Percentiles rank a stretch among this genome's conserved stretches.
These are phyloP conservation scores for Drechslerella coelobrocha DNA, from an alignment of 2,329 filamentous ascomycete genomes.

Conservation along the genomic window DNA sequence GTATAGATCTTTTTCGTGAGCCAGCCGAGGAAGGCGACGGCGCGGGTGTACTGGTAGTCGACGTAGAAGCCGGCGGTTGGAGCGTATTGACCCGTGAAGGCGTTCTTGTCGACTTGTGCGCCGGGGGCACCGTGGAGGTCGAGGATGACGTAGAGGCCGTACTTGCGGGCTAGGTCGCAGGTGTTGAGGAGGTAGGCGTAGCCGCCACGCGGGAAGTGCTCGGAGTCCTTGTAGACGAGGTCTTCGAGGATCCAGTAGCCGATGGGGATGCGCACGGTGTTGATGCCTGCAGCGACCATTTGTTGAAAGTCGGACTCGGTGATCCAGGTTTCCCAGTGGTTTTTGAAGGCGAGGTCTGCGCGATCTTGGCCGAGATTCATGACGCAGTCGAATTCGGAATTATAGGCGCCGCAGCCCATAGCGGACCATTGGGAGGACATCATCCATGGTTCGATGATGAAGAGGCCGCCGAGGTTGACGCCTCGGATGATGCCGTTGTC, in stretches of 20 bases:
- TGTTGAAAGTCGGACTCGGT: constrained; percentile 65
- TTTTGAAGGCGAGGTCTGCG: constrained; percentile 61
- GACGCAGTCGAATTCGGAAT: constrained; percentile 66
- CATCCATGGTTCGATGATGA: constrained; percentile 66
- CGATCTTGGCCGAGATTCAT: constrained; percentile 61
- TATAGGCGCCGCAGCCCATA: constrained; percentile 62
- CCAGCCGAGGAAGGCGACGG: constrained; percentile 35
- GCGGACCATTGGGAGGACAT: constrained; percentile 60
- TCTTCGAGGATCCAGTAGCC: constrained; percentile 71
- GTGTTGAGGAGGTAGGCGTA: constrained; percentile 62
- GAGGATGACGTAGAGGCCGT: constrained; percentile 65
- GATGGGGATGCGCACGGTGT: constrained; percentile 70
- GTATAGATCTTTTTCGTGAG: constrained; percentile 48
- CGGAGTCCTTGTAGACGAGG: constrained; percentile 61
- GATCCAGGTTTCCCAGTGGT: constrained; percentile 69
- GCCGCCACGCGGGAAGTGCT: constrained; percentile 64
- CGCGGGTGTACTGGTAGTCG: constrained; percentile 66
- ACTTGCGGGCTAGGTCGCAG: constrained; percentile 62
- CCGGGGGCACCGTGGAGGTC: constrained; percentile 61
- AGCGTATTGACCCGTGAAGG: constrained; percentile 55
- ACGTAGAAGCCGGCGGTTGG: constrained; percentile 64
- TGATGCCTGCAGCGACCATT: constrained; percentile 66
- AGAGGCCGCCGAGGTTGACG: constrained; percentile 65
- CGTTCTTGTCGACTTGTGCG: constrained; percentile 36
- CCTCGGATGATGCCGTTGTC: constrained; percentile 62